Percentiles rank a stretch among this genome's conserved stretches.
Evolutionary conservation across 2,329 filamentous ascomycete species (phyloP).

Genomic region (Fusarium avenaceum): DNA sequence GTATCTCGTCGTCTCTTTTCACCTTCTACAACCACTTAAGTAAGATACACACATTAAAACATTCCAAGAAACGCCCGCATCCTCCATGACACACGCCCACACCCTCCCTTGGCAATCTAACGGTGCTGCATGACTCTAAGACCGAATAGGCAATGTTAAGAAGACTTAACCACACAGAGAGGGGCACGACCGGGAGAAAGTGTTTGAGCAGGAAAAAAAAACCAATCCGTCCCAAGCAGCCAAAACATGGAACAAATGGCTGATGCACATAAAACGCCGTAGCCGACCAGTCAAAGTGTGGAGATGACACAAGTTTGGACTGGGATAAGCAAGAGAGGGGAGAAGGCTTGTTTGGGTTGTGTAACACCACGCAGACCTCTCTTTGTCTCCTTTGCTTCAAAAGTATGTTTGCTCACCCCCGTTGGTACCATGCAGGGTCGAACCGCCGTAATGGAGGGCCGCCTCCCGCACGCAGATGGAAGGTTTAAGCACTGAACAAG

Average conservation of each 20-base stretch:
- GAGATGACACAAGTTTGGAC: constrained; percentile 18
- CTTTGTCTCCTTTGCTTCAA: constrained; percentile 8
- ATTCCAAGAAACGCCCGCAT: constrained; percentile 33
- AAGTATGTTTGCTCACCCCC: constrained; percentile 21
- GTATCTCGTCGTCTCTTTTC: constrained; percentile 38
- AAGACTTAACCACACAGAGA: constrained; percentile 24
- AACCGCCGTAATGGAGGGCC: constrained; percentile 28
- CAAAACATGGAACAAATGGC: constrained; percentile 36
- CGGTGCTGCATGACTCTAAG: constrained; percentile 33
- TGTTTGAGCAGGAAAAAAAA: constrained; percentile 18
- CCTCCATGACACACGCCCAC: constrained; percentile 23
- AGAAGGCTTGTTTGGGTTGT: constrained; percentile 10
- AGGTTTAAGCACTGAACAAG: constrained; percentile 32
- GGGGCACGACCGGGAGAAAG: constrained; percentile 3
- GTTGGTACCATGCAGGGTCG: constrained; percentile 20
- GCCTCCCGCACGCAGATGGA: constrained; percentile 22
- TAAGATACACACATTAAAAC: constrained; percentile 25
- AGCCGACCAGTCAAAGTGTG: constrained; percentile 26
- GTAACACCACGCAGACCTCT: constrained; percentile 23
- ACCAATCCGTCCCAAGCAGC: constrained; percentile 20
- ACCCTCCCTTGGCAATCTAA: constrained; percentile 36
- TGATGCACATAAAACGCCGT: constrained; percentile 41
- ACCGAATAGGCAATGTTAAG: constrained; percentile 19
- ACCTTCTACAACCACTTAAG: constrained; percentile 22
- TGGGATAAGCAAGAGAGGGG: constrained; percentile 13